Base-by-base conservation (phyloP, 495 filamentous ascomycete genomes). In the Podospora bellae-mahoneyi region DNA sequence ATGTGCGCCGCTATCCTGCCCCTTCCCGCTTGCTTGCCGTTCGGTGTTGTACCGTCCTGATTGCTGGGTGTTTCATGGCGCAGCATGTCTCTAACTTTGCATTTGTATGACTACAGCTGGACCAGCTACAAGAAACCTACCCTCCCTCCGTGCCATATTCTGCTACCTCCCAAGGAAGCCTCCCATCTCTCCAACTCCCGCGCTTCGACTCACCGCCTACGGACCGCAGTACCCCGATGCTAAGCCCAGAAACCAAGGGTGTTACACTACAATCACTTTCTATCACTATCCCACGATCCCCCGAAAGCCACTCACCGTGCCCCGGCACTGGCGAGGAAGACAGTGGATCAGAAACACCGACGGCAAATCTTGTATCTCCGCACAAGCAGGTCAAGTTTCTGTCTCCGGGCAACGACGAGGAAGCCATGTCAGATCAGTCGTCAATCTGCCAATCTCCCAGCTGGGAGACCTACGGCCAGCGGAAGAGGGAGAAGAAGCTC, bases 391-490 rank as follows among this genome's bases (percentile, higher is more conserved):
- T 83, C 64, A 81, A 80, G 39, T 83, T 82, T 27, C 64, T 73
- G 6, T 67, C 77, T 1, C 74, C 80, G 10, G 77, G 77, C 28
- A 72, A 69, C 54, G 76, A 75, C 39, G 75, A 73, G 58, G 77
- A 78, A 62, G 68, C 70, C 64, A 76, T 76, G 74, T 84, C 83
- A 9, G 82, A 82, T 61, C 76, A 80, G 48, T 84, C 82, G 18
- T 85, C 84, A 2, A 85, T 86, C 59, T 86, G 84, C 64, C 84
- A 85, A 62, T 86, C 84, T 4, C 84, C 84, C 16, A 85, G 82
- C 62, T 85, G 84, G 84, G 84, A 84, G 62, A 78, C 80, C 59
- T 80, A 83, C 67, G 76, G 77, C 6, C 77, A 80, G 44, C 82
- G 80, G 72, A 83, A 83, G 67, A 83, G 79, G 64, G 80, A 84